Evolutionary conservation across 352 stramenopile species (phyloP).

Genomic region (Globisporangium perplexum): DNA sequence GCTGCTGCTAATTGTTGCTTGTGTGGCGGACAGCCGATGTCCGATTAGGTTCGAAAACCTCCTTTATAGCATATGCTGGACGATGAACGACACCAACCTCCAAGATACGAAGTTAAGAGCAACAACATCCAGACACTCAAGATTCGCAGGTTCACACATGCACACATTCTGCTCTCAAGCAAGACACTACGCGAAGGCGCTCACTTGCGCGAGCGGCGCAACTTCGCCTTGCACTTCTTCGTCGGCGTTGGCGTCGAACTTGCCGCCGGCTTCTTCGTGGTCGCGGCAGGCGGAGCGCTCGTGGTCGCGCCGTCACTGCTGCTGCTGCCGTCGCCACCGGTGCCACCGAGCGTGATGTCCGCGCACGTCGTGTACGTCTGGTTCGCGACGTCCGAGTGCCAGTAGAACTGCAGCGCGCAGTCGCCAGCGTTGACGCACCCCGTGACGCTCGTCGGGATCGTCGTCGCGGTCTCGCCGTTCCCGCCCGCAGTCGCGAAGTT

Average conservation of each 20-base stretch:
- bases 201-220: not conserved
- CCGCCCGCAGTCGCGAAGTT: conserved; percentile 31
- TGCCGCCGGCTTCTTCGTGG: not conserved
- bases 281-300: not conserved
- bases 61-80: no score
- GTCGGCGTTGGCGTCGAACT: not conserved
- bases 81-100: no score
- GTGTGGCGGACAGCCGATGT: no score
- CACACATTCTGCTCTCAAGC: no score
- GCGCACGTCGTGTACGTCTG: conserved; percentile 12
- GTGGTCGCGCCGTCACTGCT: conserved; percentile 1
- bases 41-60: no score
- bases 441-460: conserved; percentile 6
- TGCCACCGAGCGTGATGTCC: conserved; percentile 3
- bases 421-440: conserved; percentile 4
- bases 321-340: not conserved
- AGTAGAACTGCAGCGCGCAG: conserved; percentile 11
- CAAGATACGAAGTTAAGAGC: no score
- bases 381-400: conserved; percentile 8
- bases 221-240: not conserved
- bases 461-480: conserved; percentile 9
- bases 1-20: no score
- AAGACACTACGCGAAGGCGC: no score
- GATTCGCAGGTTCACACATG: no score
- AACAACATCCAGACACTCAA: no score